Conservation (phyloP, 257 asterid species). For the Ehretia macrophylla region DNA sequence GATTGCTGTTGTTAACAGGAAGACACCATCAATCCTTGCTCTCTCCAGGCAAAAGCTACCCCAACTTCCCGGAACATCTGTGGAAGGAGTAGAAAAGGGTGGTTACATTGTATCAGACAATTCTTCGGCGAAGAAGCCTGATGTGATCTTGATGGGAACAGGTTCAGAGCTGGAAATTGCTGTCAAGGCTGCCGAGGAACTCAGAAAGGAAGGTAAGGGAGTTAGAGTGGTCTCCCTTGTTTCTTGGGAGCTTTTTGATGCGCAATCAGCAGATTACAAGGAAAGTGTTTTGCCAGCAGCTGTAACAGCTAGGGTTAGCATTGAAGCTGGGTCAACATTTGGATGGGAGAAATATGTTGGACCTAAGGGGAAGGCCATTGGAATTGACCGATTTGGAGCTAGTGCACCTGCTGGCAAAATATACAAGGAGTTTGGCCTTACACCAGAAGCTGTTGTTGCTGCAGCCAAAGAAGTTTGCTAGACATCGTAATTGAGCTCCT, state of each 20-base stretch:
- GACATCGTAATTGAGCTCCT: conserved; percentile 7
- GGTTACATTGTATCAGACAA: conserved; percentile 65
- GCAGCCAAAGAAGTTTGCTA: conserved; percentile 55
- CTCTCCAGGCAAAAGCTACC: conserved; percentile 77
- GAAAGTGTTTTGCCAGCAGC: conserved; percentile 61
- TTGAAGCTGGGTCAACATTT: conserved; percentile 72
- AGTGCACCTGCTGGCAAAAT: conserved; percentile 79
- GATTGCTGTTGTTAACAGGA: conserved; percentile 57
- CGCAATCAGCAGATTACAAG: conserved; percentile 62
- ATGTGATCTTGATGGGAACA: conserved; percentile 70
- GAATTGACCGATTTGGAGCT: conserved; percentile 70
- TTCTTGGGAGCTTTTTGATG: conserved; percentile 80
- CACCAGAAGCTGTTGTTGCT: conserved; percentile 63
- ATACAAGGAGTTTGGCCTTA: conserved; percentile 71
- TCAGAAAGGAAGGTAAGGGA: conserved; percentile 69
- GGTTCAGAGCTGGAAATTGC: conserved; percentile 85
- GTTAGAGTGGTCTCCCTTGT: conserved; percentile 77
- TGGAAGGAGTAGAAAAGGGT: conserved; percentile 67
- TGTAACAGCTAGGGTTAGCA: conserved; percentile 76
- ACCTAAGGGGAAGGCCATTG: conserved; percentile 62
- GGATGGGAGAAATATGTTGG: conserved; percentile 74
- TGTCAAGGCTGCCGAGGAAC: conserved; percentile 67
- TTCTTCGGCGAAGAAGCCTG: conserved; percentile 65
- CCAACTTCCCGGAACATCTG: conserved; percentile 66
- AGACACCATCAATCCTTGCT: conserved; percentile 70